Conservation (phyloP, 495 filamentous ascomycete genomes). For the Cercophora scortea region DNA sequence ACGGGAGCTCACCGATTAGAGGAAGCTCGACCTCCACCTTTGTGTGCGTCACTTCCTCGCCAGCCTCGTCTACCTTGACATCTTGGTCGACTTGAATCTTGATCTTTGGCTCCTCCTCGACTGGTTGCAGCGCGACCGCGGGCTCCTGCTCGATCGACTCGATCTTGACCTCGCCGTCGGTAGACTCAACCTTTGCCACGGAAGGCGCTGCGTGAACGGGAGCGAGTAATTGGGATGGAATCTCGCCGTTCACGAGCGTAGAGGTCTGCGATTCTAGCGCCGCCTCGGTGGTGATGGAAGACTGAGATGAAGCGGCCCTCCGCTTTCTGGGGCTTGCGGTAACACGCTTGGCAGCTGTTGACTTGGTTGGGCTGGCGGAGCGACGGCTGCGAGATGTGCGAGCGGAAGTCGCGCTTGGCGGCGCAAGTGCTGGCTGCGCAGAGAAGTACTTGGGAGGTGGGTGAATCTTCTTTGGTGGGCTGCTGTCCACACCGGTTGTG, state of each 20-base stretch:
- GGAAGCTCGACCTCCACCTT: conserved; percentile 70
- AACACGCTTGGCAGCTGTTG: conserved; percentile 38
- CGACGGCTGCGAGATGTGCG: conserved; percentile 41
- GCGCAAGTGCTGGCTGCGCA: conserved; percentile 29
- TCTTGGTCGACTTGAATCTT: conserved; percentile 64
- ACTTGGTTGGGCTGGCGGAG: conserved; percentile 47
- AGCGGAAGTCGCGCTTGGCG: conserved; percentile 34
- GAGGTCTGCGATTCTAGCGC: conserved; percentile 9
- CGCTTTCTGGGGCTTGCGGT: conserved; percentile 63
- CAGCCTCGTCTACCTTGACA: conserved; percentile 53
- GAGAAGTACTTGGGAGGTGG: conserved; percentile 58
- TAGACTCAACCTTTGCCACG: conserved; percentile 22
- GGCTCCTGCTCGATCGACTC: conserved; percentile 36
- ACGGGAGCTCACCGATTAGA: conserved; percentile 55
- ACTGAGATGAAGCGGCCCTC: conserved; percentile 42
- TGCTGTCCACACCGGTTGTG: conserved; percentile 31
- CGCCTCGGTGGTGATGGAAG: conserved; percentile 20
- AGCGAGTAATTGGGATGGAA: conserved; percentile 17
- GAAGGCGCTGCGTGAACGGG: conserved; percentile 12
- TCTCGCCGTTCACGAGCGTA: conserved; percentile 28
- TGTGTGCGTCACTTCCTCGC: conserved; percentile 61
- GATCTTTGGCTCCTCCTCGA: conserved; percentile 50
- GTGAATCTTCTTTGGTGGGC: conserved; percentile 56
- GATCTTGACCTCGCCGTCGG: conserved; percentile 27
- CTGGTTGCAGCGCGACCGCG: conserved; percentile 32